phyloP scores from a whole-genome alignment of 1,284 basidiomycete genomes.

The Earliella scabrosa region DNA sequence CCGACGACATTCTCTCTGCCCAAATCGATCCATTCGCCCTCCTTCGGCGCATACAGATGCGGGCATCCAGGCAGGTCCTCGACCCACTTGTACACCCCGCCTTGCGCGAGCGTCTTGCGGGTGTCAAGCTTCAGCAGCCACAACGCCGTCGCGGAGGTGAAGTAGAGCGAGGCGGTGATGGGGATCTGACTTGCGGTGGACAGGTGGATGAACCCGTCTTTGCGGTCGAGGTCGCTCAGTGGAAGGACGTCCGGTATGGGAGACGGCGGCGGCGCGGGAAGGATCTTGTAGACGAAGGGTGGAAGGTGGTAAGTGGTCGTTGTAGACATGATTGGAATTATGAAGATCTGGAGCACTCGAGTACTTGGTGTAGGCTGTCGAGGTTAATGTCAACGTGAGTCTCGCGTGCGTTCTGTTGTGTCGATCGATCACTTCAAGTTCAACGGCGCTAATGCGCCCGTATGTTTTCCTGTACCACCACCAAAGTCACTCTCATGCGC shows the following conservation, averaged over 20 bases:
- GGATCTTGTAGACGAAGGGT: slow-evolving; percentile 56
- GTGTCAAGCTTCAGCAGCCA: slow-evolving; percentile 51
- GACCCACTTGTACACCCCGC: slow-evolving; percentile 45
- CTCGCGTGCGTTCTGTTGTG: no score
- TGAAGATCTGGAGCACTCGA: no score
- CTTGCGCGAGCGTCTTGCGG: slow-evolving; percentile 45
- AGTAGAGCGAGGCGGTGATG: slow-evolving; percentile 58
- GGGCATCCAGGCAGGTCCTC: slow-evolving; percentile 37
- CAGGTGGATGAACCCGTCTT: slow-evolving; percentile 63
- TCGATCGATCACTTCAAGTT: no score
- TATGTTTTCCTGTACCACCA: no score
- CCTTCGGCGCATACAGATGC: slow-evolving; percentile 47
- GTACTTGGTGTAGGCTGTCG: no score
- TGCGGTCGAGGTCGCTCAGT: slow-evolving; percentile 43
- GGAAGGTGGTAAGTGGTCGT: slow-evolving; percentile 30
- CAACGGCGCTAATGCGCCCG: no score
- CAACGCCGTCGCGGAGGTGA: slow-evolving; percentile 44
- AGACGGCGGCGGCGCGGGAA: slow-evolving; percentile 43
- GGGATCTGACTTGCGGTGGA: slow-evolving; percentile 61
- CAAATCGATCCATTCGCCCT: slow-evolving; percentile 26
- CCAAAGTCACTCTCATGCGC: no score
- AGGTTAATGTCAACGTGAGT: no score
- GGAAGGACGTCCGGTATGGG: slow-evolving; percentile 38
- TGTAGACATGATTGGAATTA: neutral
- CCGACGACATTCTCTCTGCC: slow-evolving; percentile 35